Evolutionary conservation across 306 rosid genomes (phyloP), one percentile per base, ranked within the genome.

Genomic region (Sphenostylis stenocarpa): DNA sequence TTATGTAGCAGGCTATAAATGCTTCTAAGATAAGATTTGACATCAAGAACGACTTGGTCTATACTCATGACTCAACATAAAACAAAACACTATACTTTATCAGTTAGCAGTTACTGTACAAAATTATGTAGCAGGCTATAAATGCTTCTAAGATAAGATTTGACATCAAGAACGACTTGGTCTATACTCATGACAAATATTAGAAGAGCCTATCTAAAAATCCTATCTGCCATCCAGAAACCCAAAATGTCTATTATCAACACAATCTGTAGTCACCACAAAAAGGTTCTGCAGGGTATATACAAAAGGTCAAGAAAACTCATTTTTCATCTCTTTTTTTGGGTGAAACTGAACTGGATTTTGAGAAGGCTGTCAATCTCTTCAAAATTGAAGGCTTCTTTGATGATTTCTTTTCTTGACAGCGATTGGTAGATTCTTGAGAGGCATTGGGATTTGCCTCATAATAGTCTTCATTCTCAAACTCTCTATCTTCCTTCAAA

Each of bases 371-470:
- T 3, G 82, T 14, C 0, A 85, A 67, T 70, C 66, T 90, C 88
- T 62, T 85, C 51, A 90, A 78, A 58, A 90, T 39, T 4, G 79
- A 73, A 2, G 87, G 55, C 19, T 66, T 60, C 86, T 87, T 94
- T 20, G 89, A 63, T 5, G 91, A 48, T 72, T 79, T 90, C 79
- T 57, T 84, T 56, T 63, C 88, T 62, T 67, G 79, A 11, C 78
- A 26, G 15, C 61, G 68, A 49, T 78, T 44, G 29, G 65, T 69
- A 1, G 65, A 26, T 55, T 70, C 86, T 24, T 17, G 67, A 53
- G 80, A 36, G 49, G 62, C 63, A 19, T 77, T 49, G 31, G 45
- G 73, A 28, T 81, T 85, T 47, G 84, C 53, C 39, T 29, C 80
- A 47, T 39, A 3, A 41, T 23, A 45, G 43, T 61, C 80, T 74